Evolutionary conservation across 2,329 filamentous ascomycete species (phyloP).

Genomic region (Colletotrichum tanaceti): DNA sequence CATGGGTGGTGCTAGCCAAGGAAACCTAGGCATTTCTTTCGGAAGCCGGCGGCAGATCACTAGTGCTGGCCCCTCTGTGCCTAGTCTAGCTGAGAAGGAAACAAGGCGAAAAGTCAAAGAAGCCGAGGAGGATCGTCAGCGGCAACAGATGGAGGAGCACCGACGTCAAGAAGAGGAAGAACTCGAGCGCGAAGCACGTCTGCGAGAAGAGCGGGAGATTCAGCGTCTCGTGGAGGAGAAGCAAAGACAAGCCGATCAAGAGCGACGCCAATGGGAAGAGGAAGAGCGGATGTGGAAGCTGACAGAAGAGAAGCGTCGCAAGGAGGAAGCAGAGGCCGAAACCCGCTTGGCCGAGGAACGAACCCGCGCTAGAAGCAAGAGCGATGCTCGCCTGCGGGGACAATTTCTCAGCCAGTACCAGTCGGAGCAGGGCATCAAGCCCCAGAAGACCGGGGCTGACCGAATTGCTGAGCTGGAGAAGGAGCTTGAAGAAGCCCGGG

Average conservation of each 20-base stretch:
- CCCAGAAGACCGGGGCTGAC: conserved; percentile 45
- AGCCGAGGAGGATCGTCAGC: conserved; percentile 70
- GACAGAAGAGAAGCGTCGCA: conserved; percentile 77
- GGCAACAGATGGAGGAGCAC: conserved; percentile 64
- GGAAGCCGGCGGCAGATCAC: conserved; percentile 94
- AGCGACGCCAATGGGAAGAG: conserved; percentile 81
- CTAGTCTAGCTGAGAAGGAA: conserved; percentile 87
- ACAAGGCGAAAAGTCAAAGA: conserved; percentile 68
- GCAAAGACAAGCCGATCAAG: conserved; percentile 70
- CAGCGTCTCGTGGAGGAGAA: conserved; percentile 70
- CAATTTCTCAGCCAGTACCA: conserved; percentile 91
- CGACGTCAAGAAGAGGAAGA: conserved; percentile 60
- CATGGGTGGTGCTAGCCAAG: conserved; percentile 96
- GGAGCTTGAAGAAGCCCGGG: conserved; percentile 71
- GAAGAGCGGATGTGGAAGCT: conserved; percentile 81
- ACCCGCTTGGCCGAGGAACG: conserved; percentile 75
- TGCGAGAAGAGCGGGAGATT: conserved; percentile 76
- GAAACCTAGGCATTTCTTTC: conserved; percentile 93
- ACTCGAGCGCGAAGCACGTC: conserved; percentile 67
- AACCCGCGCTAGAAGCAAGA: conserved; percentile 66
- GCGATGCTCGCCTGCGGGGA: conserved; percentile 77
- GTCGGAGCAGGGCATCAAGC: conserved; percentile 67
- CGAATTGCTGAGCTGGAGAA: conserved; percentile 74
- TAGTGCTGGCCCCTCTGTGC: conserved; percentile 80
- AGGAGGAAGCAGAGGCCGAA: conserved; percentile 80